Base-by-base conservation (phyloP, 2,329 filamentous ascomycete species). In the Epichloe elymi region DNA sequence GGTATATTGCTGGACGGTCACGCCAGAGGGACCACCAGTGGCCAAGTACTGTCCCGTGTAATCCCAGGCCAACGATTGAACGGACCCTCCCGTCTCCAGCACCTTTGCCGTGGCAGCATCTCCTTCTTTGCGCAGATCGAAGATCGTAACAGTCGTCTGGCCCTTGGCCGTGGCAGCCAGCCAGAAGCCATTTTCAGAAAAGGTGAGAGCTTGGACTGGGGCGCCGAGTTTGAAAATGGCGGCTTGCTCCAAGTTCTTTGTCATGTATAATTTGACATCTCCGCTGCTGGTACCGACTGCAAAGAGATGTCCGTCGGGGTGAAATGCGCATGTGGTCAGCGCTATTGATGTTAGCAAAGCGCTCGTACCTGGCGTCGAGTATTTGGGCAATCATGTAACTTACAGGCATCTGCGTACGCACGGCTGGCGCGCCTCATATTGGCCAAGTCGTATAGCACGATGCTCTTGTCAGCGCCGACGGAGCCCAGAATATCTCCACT, bases 121-220 rank as follows among this genome's bases (percentile, higher is more conserved):
- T 54, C 91, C 85, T 58, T 95, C 82, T 70, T 95, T 96, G 59
- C 93, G 84, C 54, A 98, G 75, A 67, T 97, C 91, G 74, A 94
- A 97, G 50, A 97, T 81, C 10, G 86, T 86, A 38, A 95, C 83
- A 23, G 76, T 83, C 20, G 82, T 86, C 57, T 89, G 86, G 33
- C 82, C 83, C 66, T 88, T 83, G 53, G 85, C 82, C 7, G 84
- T 83, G 5, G 88, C 86, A 1, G 91, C 91, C 56, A 98, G 83
- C 88, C 90, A 97, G 60, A 87, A 95, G 23, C 93, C 93, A 60
- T 98, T 98, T 67, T 98, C 93, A 0, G 90, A 96, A 69, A 98
- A 98, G 53, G 79, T 76, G 40, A 98, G 71, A 11, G 82, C 79
- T 59, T 86, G 80, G 3, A 96, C 77, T 0, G 89, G 82, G 0